phyloP scores from a whole-genome alignment of 1,139 yeast species.

The Geotrichum klebahnii region DNA sequence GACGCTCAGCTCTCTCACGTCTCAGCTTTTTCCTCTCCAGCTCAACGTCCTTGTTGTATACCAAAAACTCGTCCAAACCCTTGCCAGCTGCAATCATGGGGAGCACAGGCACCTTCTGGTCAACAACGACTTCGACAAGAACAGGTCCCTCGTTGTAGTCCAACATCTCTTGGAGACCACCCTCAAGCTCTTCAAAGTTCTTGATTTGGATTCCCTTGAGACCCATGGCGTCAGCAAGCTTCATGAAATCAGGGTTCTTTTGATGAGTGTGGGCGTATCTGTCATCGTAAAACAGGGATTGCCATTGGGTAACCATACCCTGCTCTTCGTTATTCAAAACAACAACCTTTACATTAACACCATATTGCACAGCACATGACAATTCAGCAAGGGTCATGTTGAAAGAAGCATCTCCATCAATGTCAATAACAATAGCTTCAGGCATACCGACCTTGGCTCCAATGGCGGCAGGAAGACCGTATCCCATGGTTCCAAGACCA shows the following conservation, averaged over 20 bases:
- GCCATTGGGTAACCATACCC: conserved; percentile 99
- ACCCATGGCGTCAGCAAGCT: conserved; percentile 92
- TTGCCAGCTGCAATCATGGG: conserved; percentile 98
- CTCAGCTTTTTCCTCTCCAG: conserved; percentile 64
- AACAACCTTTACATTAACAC: conserved; percentile 82
- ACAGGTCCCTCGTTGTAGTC: conserved; percentile 75
- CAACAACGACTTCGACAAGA: conserved; percentile 83
- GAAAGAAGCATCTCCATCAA: conserved; percentile 98
- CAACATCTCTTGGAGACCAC: conserved; percentile 67
- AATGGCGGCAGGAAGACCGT: conserved; percentile 93
- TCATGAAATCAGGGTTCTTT: conserved; percentile 85
- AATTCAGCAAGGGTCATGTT: conserved; percentile 94
- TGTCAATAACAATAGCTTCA: conserved; percentile 89
- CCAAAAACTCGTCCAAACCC: conserved; percentile 86
- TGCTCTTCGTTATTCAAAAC: conserved; percentile 95
- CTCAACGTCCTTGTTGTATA: conserved; percentile 77
- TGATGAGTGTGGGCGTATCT: conserved; percentile 97
- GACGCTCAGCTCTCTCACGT: conserved; percentile 18
- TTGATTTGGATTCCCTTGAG: conserved; percentile 72
- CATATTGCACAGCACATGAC: conserved; percentile 89
- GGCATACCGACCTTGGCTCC: conserved; percentile 98
- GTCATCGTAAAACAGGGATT: conserved; percentile 91
- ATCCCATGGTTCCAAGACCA: conserved; percentile 99
- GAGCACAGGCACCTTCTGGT: conserved; percentile 93
- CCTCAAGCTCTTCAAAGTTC: conserved; percentile 59